Conservation (phyloP, 2,329 filamentous ascomycete species). For the Escovopsis sp. region DNA sequence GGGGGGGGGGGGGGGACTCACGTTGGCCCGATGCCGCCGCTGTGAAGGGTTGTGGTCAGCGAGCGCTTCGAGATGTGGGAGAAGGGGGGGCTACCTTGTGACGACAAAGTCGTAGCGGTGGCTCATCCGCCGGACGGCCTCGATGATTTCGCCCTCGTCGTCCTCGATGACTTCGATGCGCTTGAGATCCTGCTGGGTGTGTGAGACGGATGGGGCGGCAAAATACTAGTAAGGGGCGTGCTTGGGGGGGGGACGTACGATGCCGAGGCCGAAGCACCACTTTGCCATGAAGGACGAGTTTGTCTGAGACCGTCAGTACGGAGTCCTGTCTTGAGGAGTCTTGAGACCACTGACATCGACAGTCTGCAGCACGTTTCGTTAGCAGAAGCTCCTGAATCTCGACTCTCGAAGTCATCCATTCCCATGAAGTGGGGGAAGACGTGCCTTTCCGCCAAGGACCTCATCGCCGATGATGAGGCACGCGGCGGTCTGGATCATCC, state of each 20-base stretch:
- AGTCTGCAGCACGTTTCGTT: slow-evolving; percentile 11
- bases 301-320: slow-evolving; percentile 29
- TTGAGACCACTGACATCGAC: slow-evolving; percentile 25
- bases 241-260: slow-evolving; percentile 26
- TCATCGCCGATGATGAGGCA: slow-evolving; percentile 97
- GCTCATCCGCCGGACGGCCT: slow-evolving; percentile 79
- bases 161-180: slow-evolving; percentile 88
- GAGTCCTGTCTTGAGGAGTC: too few species aligned
- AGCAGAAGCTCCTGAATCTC: not conserved
- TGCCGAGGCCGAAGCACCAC: slow-evolving; percentile 48
- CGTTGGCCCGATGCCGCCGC: slow-evolving; percentile 92
- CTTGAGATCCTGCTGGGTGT: slow-evolving; percentile 46
- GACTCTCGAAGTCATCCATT: not conserved
- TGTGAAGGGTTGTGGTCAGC: slow-evolving; percentile 13
- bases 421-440: slow-evolving; percentile 8
- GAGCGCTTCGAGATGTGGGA: not conserved
- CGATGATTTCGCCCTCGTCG: slow-evolving; percentile 78
- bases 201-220: not conserved
- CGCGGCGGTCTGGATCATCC: slow-evolving; percentile 74
- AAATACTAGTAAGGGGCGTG: fast-evolving
- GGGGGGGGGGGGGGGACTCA: slow-evolving; percentile 27
- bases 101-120: slow-evolving; percentile 85
- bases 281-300: slow-evolving; percentile 51
- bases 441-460: slow-evolving; percentile 83
- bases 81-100: slow-evolving; percentile 40